Evolutionary conservation across 2,329 filamentous ascomycete species (phyloP).

Genomic region (Cordyceps cicadae): DNA sequence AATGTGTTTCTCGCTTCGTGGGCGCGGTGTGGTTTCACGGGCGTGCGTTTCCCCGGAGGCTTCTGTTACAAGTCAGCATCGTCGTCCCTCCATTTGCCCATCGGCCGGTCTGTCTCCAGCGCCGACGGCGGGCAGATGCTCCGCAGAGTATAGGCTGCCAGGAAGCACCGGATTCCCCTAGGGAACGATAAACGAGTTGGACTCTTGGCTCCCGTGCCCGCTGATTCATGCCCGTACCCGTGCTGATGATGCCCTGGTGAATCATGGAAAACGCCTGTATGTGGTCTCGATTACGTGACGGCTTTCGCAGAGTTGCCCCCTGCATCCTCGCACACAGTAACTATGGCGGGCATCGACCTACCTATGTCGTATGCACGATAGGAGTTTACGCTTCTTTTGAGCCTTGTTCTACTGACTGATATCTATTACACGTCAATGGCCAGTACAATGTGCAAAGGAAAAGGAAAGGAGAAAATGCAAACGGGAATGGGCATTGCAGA

Average conservation of each 20-base stretch:
- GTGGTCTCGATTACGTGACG: not conserved
- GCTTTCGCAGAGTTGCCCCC: constrained; percentile 3
- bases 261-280: not conserved
- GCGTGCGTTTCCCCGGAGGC: too few relatives aligned
- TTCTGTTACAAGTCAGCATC: too few relatives aligned
- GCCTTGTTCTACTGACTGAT: constrained; percentile 6
- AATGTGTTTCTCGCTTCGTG: too few relatives aligned
- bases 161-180: too few relatives aligned
- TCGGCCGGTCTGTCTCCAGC: not conserved
- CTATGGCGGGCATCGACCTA: not conserved
- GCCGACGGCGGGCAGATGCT: not conserved
- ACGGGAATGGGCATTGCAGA: not conserved
- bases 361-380: not conserved
- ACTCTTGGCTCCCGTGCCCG: not conserved
- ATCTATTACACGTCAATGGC: too few relatives aligned
- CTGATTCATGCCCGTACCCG: not conserved
- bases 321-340: not conserved
- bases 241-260: not conserved
- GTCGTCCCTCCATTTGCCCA: not conserved
- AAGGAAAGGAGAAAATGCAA: not conserved
- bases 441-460: not conserved
- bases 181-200: too few relatives aligned
- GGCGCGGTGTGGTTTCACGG: too few relatives aligned
- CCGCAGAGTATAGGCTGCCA: too few relatives aligned
- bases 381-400: constrained; percentile 9